phyloP scores from a whole-genome alignment of 129 eudicot species.

The Escallonia rubra region DNA sequence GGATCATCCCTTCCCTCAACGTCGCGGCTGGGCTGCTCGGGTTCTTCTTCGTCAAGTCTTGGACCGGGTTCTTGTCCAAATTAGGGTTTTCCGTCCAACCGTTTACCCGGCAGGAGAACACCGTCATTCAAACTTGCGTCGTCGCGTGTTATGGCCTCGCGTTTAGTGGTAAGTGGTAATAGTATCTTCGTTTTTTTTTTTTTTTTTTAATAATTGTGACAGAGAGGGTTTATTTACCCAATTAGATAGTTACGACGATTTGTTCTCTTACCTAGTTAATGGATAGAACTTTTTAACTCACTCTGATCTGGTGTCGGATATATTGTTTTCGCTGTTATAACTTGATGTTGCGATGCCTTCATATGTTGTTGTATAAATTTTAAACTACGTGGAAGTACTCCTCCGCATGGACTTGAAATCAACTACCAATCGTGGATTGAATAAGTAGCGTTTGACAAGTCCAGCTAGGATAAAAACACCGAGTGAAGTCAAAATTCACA shows the following conservation, averaged over 20 bases:
- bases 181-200: not conserved
- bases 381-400: no score
- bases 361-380: no score
- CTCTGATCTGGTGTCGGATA: slow-evolving; percentile 1
- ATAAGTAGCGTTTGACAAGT: no score
- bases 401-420: no score
- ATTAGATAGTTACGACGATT: not conserved
- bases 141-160: slow-evolving; percentile 97
- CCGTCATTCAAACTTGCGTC: slow-evolving; percentile 93
- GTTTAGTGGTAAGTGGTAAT: slow-evolving; percentile 53
- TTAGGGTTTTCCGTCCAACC: slow-evolving; percentile 49
- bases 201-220: not conserved
- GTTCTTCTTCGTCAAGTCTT: slow-evolving; percentile 70
- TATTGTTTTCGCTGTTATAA: no score
- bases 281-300: not conserved
- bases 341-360: no score
- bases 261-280: not conserved
- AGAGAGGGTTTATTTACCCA: not conserved
- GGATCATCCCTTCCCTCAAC: slow-evolving; percentile 88
- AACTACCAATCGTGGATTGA: no score
- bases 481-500: no score
- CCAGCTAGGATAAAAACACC: no score
- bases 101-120: slow-evolving; percentile 81
- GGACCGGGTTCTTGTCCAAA: slow-evolving; percentile 55
- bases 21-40: slow-evolving; percentile 92